A percentile compares a stretch with the other conserved stretches of the same genome.
These are phyloP conservation scores for Didymella pinodella DNA, from an alignment of 2,329 filamentous ascomycete genomes.

Conservation along the genomic window DNA sequence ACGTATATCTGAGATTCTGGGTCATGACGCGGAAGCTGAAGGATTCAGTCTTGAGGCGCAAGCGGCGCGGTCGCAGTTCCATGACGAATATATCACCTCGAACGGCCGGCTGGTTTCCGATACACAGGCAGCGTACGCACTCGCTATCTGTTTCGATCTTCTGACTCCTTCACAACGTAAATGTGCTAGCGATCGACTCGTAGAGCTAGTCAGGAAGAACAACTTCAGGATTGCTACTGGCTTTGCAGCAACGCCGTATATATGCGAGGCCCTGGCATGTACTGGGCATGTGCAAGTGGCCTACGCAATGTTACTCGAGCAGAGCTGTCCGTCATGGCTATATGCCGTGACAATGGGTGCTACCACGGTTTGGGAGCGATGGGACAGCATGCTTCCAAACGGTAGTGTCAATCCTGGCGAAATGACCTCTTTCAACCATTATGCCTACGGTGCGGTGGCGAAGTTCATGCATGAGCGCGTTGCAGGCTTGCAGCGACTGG, in stretches of 20 bases:
- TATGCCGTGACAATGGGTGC: constrained; percentile 57
- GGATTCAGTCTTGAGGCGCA: not conserved
- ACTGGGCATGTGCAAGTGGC: constrained; percentile 23
- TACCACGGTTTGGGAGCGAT: constrained; percentile 61
- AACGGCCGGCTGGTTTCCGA: constrained; percentile 4
- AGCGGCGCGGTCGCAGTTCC: constrained; percentile 1
- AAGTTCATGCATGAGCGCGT: constrained; percentile 50
- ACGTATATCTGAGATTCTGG: not conserved
- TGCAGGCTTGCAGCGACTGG: not conserved
- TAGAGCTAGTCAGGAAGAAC: not conserved
- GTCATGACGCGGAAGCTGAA: not conserved
- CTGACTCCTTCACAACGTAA: not conserved
- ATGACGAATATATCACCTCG: not conserved
- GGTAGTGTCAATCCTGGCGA: constrained; percentile 55
- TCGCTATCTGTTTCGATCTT: constrained; percentile 1
- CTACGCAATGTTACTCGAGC: constrained; percentile 49
- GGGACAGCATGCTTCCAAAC: constrained; percentile 58
- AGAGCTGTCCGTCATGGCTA: constrained; percentile 56
- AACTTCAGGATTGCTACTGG: constrained; percentile 24
- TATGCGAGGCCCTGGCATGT: constrained; percentile 9
- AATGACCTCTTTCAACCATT: constrained; percentile 52
- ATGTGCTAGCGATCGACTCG: not conserved
- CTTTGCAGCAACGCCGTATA: constrained; percentile 23
- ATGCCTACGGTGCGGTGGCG: constrained; percentile 52
- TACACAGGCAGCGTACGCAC: constrained; percentile 2